Base-by-base conservation (phyloP, 495 filamentous ascomycete species). In the Penicillium cinerascens region DNA sequence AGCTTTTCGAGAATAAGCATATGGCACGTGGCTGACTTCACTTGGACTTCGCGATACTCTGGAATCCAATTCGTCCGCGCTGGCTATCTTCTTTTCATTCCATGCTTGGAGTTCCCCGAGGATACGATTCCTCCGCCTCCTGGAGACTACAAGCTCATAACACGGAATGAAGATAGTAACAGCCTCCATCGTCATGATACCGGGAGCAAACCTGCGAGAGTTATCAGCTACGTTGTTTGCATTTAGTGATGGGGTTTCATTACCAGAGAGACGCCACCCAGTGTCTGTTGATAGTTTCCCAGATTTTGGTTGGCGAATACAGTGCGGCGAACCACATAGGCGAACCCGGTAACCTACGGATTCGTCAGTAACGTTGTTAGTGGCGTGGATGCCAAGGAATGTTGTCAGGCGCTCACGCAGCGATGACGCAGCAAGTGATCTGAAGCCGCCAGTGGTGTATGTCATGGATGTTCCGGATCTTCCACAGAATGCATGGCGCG, bases 371-470 rank as follows among this genome's bases (percentile, higher is more conserved):
- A 36, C 15, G 10, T 36, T 36, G 33, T n/a, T 35, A n/a, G n/a
- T 38, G 5, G n/a, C n/a, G n/a, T n/a, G n/a, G 13, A 13, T 41
- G 33, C 33, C n/a, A n/a, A 23, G 22, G 22, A 23, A 23, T 23
- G 22, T 23, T 2, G 22, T 23, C 22, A 3, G 2, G 22, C 15
- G 15, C 66, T 51, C 56, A 83, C 81, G 78, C 75, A 16, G 77
- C 73, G 46, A 84, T 55, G 55, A 81, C 73, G 57, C 78, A 81
- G 16, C 71, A 54, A 9, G 74, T 77, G 16, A 80, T 84, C 54
- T 84, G 81, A 3, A 77, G 60, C 23, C 79, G 73, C 82, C 82
- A 85, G 29, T 75, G 72, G 41, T 84, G 75, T 4, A 82, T 78
- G 50, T 85, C 82, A 26, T 62, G 71, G 46, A 84, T 82, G 16